Evolutionary conservation across 768 basidiomycete species (phyloP).

Genomic region (Rhodocollybia butyracea): DNA sequence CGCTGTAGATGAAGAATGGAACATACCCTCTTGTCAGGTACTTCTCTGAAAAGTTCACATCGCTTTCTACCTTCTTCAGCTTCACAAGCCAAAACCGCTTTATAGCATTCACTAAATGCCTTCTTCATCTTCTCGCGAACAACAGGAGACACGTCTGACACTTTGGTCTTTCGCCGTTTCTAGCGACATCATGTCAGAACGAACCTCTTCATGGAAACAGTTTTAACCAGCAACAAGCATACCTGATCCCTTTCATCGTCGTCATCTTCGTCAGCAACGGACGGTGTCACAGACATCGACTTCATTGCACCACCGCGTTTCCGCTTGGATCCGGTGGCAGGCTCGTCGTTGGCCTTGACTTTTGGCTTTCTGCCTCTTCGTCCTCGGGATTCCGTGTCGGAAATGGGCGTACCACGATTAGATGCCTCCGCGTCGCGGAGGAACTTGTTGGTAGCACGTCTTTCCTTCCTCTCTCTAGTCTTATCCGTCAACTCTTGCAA

Average conservation of each 20-base stretch:
- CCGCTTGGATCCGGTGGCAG: conserved; percentile 58
- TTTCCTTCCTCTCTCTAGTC: conserved; percentile 60
- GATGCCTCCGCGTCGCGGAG: conserved; percentile 59
- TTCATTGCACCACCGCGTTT: conserved; percentile 70
- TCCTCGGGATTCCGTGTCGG: conserved; percentile 54
- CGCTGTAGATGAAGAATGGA: no score
- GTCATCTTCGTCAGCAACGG: conserved; percentile 70
- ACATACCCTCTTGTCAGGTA: conserved; percentile 74
- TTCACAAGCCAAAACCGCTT: conserved; percentile 69
- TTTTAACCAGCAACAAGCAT: conserved; percentile 15
- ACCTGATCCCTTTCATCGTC: conserved; percentile 64
- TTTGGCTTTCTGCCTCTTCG: conserved; percentile 68
- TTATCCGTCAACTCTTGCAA: conserved; percentile 69
- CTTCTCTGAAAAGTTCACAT: conserved; percentile 83
- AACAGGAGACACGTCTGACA: conserved; percentile 51
- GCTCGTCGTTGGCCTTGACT: conserved; percentile 48
- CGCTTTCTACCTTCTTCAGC: conserved; percentile 75
- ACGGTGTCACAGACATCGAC: conserved; percentile 75
- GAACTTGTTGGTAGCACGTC: conserved; percentile 57
- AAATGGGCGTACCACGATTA: conserved; percentile 60
- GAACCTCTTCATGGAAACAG: background rate
- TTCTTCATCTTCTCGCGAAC: conserved; percentile 81
- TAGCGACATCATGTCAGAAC: conserved; percentile 25
- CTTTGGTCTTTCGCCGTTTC: conserved; percentile 86
- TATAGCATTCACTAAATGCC: conserved; percentile 71